A percentile compares a stretch with the other conserved stretches of the same genome.
phyloP scores from a whole-genome alignment of 352 stramenopile genomes.

The Globisporangium solare region DNA sequence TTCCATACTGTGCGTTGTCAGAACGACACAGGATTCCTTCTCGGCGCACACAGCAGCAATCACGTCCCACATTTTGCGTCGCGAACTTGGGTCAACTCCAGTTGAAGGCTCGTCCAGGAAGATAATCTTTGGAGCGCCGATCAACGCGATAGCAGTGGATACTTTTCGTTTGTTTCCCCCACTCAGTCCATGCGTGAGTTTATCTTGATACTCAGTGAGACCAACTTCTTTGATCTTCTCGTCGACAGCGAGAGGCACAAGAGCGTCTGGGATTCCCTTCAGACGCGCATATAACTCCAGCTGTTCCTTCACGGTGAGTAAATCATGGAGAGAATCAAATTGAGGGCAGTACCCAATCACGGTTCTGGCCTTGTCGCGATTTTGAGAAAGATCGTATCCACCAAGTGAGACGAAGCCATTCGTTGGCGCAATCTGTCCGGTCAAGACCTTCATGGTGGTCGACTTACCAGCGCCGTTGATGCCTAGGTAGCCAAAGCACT shows the following conservation, averaged over 20 bases:
- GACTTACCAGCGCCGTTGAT: conserved; percentile 89
- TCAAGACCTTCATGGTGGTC: conserved; percentile 77
- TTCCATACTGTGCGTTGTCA: conserved; percentile 83
- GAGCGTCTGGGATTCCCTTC: conserved; percentile 36
- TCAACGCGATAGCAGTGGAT: conserved; percentile 92
- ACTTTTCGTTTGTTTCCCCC: conserved; percentile 96
- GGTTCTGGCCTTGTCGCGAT: conserved; percentile 22
- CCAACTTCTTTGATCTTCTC: conserved; percentile 33
- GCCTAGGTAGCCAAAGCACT: conserved; percentile 81
- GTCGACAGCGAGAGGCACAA: conserved; percentile 23
- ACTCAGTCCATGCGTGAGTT: conserved; percentile 32
- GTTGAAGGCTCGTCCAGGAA: conserved; percentile 92
- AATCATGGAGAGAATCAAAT: conserved; percentile 84
- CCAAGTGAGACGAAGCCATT: conserved; percentile 24
- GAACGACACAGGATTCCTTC: conserved; percentile 35
- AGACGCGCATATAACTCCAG: conserved; percentile 71
- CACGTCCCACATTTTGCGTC: conserved; percentile 89
- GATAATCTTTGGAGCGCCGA: conserved; percentile 88
- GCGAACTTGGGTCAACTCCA: conserved; percentile 85
- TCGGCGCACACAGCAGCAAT: conserved; percentile 62
- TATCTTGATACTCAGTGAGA: conserved; percentile 27
- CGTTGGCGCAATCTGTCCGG: conserved; percentile 33
- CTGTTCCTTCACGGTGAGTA: conserved; percentile 85
- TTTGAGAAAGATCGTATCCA: conserved; percentile 14
- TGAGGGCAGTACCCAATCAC: conserved; percentile 80